Base-by-base conservation (phyloP, 345 rosid genomes). In the Linum lewisii region DNA sequence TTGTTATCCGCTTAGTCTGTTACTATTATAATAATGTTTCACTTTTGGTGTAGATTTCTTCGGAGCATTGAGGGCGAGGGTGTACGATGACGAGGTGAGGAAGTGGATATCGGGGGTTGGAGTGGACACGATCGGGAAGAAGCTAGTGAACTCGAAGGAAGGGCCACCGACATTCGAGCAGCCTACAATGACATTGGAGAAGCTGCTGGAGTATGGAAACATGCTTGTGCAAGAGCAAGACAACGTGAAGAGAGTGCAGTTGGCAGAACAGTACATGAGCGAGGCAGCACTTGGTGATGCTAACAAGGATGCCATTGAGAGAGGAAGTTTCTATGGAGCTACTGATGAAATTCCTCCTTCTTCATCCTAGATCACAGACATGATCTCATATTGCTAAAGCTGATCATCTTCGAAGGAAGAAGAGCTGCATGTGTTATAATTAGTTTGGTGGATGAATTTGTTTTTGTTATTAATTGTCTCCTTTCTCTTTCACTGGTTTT, bases 1-100 rank as follows among this genome's bases (percentile, higher is more conserved):
- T n/a, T n/a, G n/a, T n/a, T n/a, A n/a, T n/a, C n/a, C n/a, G n/a
- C n/a, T n/a, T n/a, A n/a, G n/a, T n/a, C n/a, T n/a, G n/a, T n/a
- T n/a, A n/a, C n/a, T n/a, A n/a, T n/a, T n/a, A n/a, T n/a, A n/a
- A n/a, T 29, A 29, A 29, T 8, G 34, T 29, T 0, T 29, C 7
- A 29, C 15, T 42, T 11, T 42, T 14, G 1, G 47, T 52, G 56
- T 24, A 52, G 56, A 52, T 52, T 52, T 52, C 56, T 52, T 52
- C 22, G 56, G 56, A 24, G 56, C 56, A 1, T 21, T 52, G 22
- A 52, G 56, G 56, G 56, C 56, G 0, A 52, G 56, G 15, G 56
- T 52, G 56, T 52, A 52, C 56, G 56, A 52, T 11, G 56, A 52
- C 56, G 56, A 52, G 56, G 56, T 52, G 56, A 20, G 56, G 25